Conservation (phyloP, 208 protist genomes). For the Leishmania aethiopica region DNA sequence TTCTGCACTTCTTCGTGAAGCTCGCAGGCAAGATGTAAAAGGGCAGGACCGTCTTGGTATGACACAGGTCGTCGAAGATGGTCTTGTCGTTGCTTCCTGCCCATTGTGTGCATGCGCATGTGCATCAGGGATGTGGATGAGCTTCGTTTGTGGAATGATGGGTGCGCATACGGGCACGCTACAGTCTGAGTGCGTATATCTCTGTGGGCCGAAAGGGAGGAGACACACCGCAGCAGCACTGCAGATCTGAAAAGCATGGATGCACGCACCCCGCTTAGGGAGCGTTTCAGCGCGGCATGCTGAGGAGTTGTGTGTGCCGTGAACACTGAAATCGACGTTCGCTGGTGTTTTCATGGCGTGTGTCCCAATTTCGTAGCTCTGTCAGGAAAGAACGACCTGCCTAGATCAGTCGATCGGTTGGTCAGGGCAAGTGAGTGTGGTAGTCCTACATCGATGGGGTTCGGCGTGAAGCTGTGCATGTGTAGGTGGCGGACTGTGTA, state of each 20-base stretch:
- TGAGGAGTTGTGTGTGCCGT: background rate
- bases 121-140: background rate
- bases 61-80: background rate
- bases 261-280: background rate
- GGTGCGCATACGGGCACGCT: background rate
- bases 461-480: background rate
- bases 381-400: background rate
- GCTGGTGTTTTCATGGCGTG: background rate
- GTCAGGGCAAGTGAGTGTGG: background rate
- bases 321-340: background rate
- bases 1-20: slow-evolving; percentile 90
- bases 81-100: slow-evolving; percentile 6
- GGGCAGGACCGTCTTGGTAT: background rate
- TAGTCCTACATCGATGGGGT: background rate
- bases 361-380: background rate
- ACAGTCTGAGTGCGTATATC: background rate
- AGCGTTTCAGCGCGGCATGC: background rate
- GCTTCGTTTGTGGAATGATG: background rate
- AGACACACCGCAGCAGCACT: background rate
- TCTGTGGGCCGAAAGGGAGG: background rate
- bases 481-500: background rate
- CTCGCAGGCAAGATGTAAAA: slow-evolving; percentile 39
- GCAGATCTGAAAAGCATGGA: background rate
- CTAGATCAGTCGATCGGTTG: background rate
- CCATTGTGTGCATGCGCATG: background rate